Percentiles rank a stretch among this genome's conserved stretches.
Conservation (phyloP, 2,329 filamentous ascomycete genomes). For the Calonectria henricotiae region DNA sequence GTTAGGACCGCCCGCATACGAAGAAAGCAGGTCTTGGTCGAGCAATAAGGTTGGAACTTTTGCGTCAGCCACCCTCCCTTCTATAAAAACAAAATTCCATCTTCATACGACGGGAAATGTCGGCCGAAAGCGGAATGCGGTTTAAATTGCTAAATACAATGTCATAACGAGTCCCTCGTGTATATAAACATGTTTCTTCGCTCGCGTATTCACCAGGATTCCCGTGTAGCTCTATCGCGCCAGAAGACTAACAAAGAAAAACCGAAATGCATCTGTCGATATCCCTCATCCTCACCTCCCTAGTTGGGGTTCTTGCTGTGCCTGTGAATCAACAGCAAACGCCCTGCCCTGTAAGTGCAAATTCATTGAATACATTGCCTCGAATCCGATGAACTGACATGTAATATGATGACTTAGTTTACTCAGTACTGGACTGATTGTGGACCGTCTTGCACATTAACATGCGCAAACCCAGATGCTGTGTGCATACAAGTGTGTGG, state of each 20-base stretch:
- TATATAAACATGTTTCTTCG: background rate
- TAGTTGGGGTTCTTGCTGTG: background rate
- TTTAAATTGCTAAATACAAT: background rate
- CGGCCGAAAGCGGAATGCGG: background rate
- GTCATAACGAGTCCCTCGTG: background rate
- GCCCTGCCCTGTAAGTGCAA: background rate
- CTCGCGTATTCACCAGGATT: background rate
- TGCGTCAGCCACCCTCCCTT: background rate
- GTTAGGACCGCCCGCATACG: background rate
- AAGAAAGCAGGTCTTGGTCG: no score
- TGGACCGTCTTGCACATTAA: background rate
- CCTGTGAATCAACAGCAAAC: background rate
- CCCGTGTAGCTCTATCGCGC: background rate
- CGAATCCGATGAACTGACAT: background rate
- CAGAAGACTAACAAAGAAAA: background rate
- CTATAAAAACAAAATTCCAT: background rate
- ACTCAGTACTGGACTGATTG: background rate
- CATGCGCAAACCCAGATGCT: background rate
- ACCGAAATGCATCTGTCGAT: background rate
- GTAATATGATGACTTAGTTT: background rate
- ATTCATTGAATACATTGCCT: background rate
- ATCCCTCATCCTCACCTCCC: background rate
- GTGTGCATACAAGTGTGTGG: background rate
- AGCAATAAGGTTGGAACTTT: slow-evolving; percentile 9
- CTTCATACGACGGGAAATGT: background rate